Evolutionary conservation across 768 basidiomycete species (phyloP).

Genomic region (Cystofilobasidium capitatum): DNA sequence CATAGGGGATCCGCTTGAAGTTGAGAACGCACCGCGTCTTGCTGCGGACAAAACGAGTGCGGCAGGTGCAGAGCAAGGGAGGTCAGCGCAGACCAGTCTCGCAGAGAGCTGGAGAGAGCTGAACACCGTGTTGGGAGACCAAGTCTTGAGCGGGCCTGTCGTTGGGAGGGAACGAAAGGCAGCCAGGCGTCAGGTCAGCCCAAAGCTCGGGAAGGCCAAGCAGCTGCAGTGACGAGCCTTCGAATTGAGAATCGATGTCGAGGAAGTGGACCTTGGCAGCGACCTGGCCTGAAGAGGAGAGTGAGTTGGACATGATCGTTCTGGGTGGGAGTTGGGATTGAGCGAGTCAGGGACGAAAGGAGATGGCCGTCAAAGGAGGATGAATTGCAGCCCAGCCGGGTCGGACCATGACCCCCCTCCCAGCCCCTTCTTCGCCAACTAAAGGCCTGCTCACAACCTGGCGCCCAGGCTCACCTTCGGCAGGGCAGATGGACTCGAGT

Average conservation of each 20-base stretch:
- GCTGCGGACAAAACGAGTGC: neutral
- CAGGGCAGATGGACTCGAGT: too few species aligned
- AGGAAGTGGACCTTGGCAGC: neutral
- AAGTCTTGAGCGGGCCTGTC: neutral
- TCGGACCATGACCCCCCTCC: too few species aligned
- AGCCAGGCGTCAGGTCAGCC: neutral
- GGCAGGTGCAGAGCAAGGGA: neutral
- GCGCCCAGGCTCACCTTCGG: too few species aligned
- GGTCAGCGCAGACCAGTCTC: neutral
- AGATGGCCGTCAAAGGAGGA: too few species aligned
- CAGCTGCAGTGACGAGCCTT: neutral
- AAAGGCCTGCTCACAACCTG: too few species aligned
- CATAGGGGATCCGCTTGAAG: conserved; percentile 28
- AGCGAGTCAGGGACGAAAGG: neutral
- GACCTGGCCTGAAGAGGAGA: too few species aligned
- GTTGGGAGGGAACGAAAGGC: too few species aligned
- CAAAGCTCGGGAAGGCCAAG: neutral
- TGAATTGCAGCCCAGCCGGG: too few species aligned
- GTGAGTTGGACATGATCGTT: neutral
- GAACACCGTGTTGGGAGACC: neutral
- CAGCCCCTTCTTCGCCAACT: too few species aligned
- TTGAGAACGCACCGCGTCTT: conserved; percentile 28
- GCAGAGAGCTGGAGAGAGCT: neutral
- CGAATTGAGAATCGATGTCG: neutral
- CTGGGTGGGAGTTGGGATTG: neutral